phyloP scores from a whole-genome alignment of 257 asterid genomes.

The Misopates orontium region DNA sequence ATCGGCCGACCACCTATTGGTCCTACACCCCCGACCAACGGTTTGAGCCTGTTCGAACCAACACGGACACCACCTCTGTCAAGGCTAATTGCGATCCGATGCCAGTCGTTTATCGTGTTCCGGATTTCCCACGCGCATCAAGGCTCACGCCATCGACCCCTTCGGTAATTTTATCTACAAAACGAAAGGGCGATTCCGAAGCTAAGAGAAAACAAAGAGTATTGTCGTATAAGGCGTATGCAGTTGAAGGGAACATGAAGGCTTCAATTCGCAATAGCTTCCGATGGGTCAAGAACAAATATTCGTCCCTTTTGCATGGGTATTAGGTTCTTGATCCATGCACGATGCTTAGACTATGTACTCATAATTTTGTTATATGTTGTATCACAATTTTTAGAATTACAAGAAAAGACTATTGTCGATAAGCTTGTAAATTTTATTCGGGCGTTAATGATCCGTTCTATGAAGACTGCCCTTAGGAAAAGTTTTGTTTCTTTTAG shows the following conservation, averaged over 20 bases:
- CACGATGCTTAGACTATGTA: no score
- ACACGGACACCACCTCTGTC: not conserved
- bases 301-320: conserved; percentile 37
- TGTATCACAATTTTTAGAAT: not conserved
- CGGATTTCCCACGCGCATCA: not conserved
- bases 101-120: not conserved
- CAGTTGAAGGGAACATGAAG: conserved; percentile 43
- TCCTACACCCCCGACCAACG: conserved; percentile 20
- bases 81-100: not conserved
- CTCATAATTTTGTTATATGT: not conserved
- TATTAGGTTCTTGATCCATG: conserved; percentile 19
- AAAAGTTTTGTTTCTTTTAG: not conserved
- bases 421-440: not conserved
- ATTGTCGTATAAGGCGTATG: conserved; percentile 38
- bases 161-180: conserved; percentile 1
- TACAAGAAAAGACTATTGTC: no score
- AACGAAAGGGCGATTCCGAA: conserved; percentile 18
- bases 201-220: conserved; percentile 43
- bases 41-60: not conserved
- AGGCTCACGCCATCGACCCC: conserved; percentile 24
- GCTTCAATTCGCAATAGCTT: conserved; percentile 39
- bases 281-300: conserved; percentile 51
- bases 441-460: not conserved
- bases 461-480: conserved; percentile 6
- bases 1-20: conserved; percentile 1